These are phyloP conservation scores for Scheffersomyces titani DNA, from an alignment of 1,139 yeast genomes.

Conservation along the genomic window DNA sequence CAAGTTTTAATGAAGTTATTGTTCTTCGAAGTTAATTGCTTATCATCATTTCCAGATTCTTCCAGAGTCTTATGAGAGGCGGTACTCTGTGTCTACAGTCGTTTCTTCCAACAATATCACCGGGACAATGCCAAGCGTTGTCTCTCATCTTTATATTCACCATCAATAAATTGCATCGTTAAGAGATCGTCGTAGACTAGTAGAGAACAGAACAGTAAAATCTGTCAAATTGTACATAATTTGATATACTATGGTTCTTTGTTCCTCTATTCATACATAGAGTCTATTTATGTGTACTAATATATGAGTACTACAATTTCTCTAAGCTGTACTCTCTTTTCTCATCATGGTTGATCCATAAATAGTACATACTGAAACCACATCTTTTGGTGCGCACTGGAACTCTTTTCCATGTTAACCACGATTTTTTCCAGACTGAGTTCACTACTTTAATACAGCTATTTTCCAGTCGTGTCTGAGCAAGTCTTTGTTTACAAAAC, in stretches of 20 bases:
- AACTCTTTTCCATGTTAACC: background rate
- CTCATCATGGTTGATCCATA: constrained; percentile 6
- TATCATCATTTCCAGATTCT: background rate
- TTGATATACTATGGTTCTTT: background rate
- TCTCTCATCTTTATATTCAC: background rate
- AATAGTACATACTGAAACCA: constrained; percentile 8
- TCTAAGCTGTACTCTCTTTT: constrained; percentile 1
- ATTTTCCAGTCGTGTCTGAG: background rate
- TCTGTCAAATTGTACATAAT: background rate
- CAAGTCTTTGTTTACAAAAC: constrained; percentile 10
- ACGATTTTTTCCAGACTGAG: background rate
- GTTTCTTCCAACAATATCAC: background rate
- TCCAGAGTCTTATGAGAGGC: background rate
- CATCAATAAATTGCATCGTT: background rate
- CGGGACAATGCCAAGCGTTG: background rate
- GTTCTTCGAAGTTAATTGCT: background rate
- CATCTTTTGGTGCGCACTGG: background rate
- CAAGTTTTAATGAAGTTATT: no score
- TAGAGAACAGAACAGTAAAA: background rate
- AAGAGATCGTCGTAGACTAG: background rate
- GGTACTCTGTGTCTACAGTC: background rate
- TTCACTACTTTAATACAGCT: background rate
- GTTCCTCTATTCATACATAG: background rate
- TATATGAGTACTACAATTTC: background rate
- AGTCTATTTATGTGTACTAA: background rate